phyloP scores from a whole-genome alignment of 352 stramenopile genomes.

The Thalassiosira allenii region DNA sequence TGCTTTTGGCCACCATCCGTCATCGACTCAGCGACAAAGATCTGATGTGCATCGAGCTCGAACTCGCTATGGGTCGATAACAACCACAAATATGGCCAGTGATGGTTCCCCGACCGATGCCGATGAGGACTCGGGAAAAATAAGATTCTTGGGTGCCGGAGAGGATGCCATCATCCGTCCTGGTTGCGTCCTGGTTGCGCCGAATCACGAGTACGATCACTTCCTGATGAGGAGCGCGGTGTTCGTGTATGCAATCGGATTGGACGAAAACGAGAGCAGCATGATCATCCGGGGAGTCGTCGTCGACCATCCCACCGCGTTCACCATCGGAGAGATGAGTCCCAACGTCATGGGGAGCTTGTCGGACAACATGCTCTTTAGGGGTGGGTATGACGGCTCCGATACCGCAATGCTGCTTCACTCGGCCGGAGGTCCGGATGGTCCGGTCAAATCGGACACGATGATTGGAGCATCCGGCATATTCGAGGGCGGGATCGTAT shows the following conservation, averaged over 20 bases:
- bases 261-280: constrained; percentile 66
- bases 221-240: constrained; percentile 78
- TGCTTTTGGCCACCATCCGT: no score
- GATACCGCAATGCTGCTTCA: constrained; percentile 78
- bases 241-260: constrained; percentile 80
- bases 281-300: constrained; percentile 79
- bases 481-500: constrained; percentile 75
- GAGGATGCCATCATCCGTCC: constrained; percentile 72
- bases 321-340: constrained; percentile 79
- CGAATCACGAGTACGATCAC: constrained; percentile 79
- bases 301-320: constrained; percentile 83
- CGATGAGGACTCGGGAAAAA: constrained; percentile 22
- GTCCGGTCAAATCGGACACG: constrained; percentile 50
- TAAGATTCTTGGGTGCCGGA: constrained; percentile 72
- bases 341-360: constrained; percentile 55
- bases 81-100: no score
- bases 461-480: constrained; percentile 78
- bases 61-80: no score
- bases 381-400: constrained; percentile 70
- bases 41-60: no score
- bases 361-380: constrained; percentile 67
- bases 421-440: constrained; percentile 51
- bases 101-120: no score
- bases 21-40: no score
- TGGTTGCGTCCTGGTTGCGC: constrained; percentile 73